These are phyloP conservation scores for Hypoxylon sp. DNA, from an alignment of 2,329 filamentous ascomycete species.

Conservation along the genomic window DNA sequence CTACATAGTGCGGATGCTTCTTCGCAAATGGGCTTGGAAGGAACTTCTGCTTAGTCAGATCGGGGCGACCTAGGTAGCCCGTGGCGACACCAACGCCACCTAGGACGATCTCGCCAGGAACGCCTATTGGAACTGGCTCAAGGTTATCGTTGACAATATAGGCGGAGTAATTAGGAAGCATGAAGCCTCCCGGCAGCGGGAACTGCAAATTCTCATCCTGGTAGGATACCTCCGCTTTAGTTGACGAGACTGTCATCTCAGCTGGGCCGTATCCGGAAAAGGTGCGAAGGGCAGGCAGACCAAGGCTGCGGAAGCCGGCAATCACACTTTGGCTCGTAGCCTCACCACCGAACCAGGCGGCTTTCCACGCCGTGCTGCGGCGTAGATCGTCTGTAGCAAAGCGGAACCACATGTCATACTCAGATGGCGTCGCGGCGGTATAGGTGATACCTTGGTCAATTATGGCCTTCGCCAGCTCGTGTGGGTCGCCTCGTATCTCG, in stretches of 20 bases:
- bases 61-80: slow-evolving; percentile 30
- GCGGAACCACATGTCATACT: slow-evolving; percentile 55
- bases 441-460: slow-evolving; percentile 53
- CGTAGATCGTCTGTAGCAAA: slow-evolving; percentile 32
- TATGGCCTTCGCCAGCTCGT: slow-evolving; percentile 54
- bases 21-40: slow-evolving; percentile 22
- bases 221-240: slow-evolving; percentile 12
- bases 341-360: slow-evolving; percentile 45
- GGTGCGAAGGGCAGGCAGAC: slow-evolving; percentile 17
- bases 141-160: slow-evolving; percentile 33
- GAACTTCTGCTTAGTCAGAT: slow-evolving; percentile 19
- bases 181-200: background rate
- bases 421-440: slow-evolving; percentile 58
- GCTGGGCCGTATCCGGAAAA: slow-evolving; percentile 55
- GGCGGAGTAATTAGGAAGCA: slow-evolving; percentile 24
- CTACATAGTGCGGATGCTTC: background rate
- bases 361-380: slow-evolving; percentile 31
- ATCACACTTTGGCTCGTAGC: slow-evolving; percentile 21
- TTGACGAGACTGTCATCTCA: slow-evolving; percentile 44
- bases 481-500: slow-evolving; percentile 51
- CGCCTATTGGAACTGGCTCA: slow-evolving; percentile 23
- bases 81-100: slow-evolving; percentile 24
- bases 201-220: background rate
- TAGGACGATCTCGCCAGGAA: slow-evolving; percentile 33
- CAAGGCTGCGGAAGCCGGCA: slow-evolving; percentile 26